Base-by-base conservation (phyloP, 1,284 basidiomycete species). In the Trametes polyzona region DNA sequence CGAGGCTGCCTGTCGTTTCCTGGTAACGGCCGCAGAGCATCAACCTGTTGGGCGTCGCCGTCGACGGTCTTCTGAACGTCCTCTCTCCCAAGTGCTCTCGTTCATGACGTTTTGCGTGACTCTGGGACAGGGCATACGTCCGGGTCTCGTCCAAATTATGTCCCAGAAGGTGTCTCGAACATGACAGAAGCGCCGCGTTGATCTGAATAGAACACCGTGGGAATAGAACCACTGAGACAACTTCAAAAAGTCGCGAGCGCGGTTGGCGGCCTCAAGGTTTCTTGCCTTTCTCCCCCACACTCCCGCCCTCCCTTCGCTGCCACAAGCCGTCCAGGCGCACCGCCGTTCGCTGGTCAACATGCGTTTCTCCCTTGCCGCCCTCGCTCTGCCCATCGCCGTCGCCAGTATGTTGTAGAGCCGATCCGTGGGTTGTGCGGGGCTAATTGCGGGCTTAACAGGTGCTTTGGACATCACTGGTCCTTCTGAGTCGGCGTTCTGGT, bases 401-500 rank as follows among this genome's bases (percentile, higher is more conserved):
- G 44, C 71, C 35, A 74, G 74, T 76, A 63, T 44, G 69, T 32
- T 35, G 27, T 11, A 3, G 19, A 5, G 26, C 37, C 14, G 16
- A 10, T 7, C 23, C 3, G 32, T 26, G 24, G 19, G 12, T n/a
- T 2, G 19, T 19, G 46, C 24, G 10, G n/a, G 44, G 37, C 36
- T 43, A 61, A 39, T 32, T 17, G 12, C 48, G 11, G 19, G 24
- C 39, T 41, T 24, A 21, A n/a, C 27, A 63, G 72, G 68, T 26
- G 62, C 67, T 23, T 71, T 76, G 44, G 61, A 51, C 47, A 76
- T 77, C 56, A 62, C 60, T 12, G 65, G 57, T 6, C 76, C 76
- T 21, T 73, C 71, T n/a, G 43, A 61, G 6, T 58, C 60, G 33
- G 54, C 54, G 19, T 77, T 68, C 65, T 77, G 76, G 76, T 77